Percentiles rank a stretch among this genome's conserved stretches.
Evolutionary conservation across 2,329 filamentous ascomycete genomes (phyloP).

Genomic region (Bipolaris zeicola): DNA sequence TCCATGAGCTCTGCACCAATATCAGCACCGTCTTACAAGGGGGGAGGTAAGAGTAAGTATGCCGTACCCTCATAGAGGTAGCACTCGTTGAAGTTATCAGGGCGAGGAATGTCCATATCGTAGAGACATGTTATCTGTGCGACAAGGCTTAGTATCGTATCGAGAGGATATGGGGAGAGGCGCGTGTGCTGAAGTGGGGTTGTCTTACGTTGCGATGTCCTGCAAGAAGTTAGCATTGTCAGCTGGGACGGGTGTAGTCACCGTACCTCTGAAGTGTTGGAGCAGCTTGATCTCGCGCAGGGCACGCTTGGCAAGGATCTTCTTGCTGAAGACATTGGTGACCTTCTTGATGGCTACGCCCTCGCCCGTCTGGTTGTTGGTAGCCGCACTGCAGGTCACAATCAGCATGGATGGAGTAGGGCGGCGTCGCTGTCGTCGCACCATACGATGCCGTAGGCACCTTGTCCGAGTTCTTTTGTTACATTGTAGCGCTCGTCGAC

Average conservation of each 20-base stretch:
- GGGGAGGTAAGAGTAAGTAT: background rate
- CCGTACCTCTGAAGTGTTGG: constrained; percentile 81
- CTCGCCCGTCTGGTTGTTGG: constrained; percentile 87
- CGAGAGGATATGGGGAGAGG: constrained; percentile 2
- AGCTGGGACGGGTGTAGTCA: background rate
- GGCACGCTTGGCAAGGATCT: constrained; percentile 97
- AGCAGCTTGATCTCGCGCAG: constrained; percentile 98
- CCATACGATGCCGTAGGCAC: constrained; percentile 99
- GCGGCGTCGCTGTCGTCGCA: constrained; percentile 52
- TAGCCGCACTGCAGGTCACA: constrained; percentile 72
- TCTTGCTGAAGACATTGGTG: constrained; percentile 99
- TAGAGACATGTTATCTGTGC: constrained; percentile 94
- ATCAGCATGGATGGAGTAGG: constrained; percentile 23
- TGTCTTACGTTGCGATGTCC: constrained; percentile 55
- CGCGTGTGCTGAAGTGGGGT: constrained; percentile 57
- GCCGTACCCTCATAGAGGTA: constrained; percentile 91
- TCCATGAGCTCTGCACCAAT: constrained; percentile 85
- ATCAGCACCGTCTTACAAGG: constrained; percentile 27
- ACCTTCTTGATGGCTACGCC: constrained; percentile 99
- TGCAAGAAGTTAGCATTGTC: constrained; percentile 34
- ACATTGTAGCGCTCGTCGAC: constrained; percentile 98
- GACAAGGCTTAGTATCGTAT: constrained; percentile 46
- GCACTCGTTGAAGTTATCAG: constrained; percentile 98
- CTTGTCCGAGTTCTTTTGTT: constrained; percentile 97
- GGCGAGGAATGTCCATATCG: constrained; percentile 98